Percentiles rank a stretch among this genome's conserved stretches.
These are phyloP conservation scores for Escovopsis sp. DNA, from an alignment of 2,329 filamentous ascomycete species.

Conservation along the genomic window DNA sequence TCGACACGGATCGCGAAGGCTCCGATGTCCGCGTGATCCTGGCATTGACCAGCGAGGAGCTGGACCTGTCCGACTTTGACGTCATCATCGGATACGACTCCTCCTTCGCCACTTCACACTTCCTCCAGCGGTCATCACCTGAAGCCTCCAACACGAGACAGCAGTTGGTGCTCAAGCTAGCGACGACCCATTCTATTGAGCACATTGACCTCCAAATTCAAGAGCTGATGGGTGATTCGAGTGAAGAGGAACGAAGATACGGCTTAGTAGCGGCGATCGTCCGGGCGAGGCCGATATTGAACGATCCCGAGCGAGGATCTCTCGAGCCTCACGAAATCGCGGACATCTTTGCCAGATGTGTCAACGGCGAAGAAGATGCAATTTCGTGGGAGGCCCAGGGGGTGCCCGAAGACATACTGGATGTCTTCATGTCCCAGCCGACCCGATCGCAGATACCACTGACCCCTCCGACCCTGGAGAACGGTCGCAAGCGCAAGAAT, in stretches of 20 bases:
- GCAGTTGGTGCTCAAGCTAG: constrained; percentile 34
- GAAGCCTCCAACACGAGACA: constrained; percentile 10
- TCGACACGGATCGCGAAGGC: constrained; percentile 13
- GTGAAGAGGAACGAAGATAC: constrained; percentile 32
- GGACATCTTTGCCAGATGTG: constrained; percentile 29
- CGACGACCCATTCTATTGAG: constrained; percentile 38
- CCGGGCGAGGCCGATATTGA: constrained; percentile 22
- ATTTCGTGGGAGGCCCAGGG: constrained; percentile 32
- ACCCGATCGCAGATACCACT: constrained; percentile 16
- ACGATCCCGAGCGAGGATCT: constrained; percentile 24
- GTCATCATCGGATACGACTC: constrained; percentile 41
- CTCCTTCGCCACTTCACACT: constrained; percentile 26
- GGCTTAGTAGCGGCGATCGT: constrained; percentile 26
- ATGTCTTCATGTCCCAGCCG: constrained; percentile 29
- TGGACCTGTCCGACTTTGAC: constrained; percentile 28
- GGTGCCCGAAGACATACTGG: constrained; percentile 34
- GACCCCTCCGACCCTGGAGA: constrained; percentile 8
- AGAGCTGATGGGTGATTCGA: constrained; percentile 9
- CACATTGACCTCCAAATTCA: constrained; percentile 36
- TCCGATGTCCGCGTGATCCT: constrained; percentile 28
- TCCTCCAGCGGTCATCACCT: constrained; percentile 11
- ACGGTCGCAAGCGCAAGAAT: constrained; percentile 32
- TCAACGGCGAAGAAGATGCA: constrained; percentile 23
- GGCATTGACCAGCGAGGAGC: constrained; percentile 24
- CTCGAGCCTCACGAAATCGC: constrained; percentile 33